These are phyloP conservation scores for Paraleonurus japonicus DNA, from an alignment of 257 asterid genomes.

Conservation along the genomic window DNA sequence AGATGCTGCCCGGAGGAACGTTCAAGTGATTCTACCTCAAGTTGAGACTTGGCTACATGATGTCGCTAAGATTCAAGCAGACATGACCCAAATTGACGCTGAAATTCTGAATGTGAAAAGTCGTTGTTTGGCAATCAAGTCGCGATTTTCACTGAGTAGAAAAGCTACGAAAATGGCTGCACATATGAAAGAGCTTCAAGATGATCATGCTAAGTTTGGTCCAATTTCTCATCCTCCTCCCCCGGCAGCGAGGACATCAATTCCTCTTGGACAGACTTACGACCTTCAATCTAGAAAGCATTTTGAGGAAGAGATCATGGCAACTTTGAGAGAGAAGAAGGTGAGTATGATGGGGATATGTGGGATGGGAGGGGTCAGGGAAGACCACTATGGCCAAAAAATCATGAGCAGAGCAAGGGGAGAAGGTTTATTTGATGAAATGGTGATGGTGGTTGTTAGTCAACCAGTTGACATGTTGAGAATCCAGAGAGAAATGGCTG, in stretches of 20 bases:
- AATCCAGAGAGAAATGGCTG: constrained; percentile 21
- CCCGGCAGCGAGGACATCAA: background rate
- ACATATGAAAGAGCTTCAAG: background rate
- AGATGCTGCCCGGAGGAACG: background rate
- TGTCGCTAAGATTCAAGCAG: background rate
- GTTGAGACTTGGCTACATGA: constrained; percentile 13
- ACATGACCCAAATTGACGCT: background rate
- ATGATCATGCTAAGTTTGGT: background rate
- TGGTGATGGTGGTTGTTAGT: constrained; percentile 3
- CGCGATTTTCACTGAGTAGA: background rate
- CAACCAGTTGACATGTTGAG: background rate
- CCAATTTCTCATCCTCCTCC: background rate
- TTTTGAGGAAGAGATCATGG: constrained; percentile 11
- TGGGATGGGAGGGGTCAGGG: background rate
- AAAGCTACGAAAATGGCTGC: constrained; percentile 4
- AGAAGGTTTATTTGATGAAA: constrained; percentile 20
- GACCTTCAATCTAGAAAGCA: constrained; percentile 12
- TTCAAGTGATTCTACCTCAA: background rate
- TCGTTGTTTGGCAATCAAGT: background rate
- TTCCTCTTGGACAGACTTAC: background rate
- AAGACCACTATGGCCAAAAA: background rate
- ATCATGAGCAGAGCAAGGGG: background rate
- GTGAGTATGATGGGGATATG: constrained; percentile 1
- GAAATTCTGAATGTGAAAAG: background rate
- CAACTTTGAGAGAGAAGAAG: background rate